Evolutionary conservation across 257 asterid species (phyloP), one percentile per base, ranked within the genome.

Genomic region (Salvia splendens): DNA sequence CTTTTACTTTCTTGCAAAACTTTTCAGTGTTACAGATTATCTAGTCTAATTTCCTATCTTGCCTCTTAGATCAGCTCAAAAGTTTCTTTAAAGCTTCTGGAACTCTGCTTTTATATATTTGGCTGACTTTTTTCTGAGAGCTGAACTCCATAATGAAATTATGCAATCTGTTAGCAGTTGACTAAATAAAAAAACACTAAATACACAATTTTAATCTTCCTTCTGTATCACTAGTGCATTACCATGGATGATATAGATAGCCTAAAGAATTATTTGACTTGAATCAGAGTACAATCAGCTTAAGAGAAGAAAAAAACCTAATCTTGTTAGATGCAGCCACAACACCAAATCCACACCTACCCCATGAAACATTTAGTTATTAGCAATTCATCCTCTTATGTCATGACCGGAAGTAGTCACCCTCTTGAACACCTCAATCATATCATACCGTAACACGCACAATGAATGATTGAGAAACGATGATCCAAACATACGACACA

Each of bases 311-410:
- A 65, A 73, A 5, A 72, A 73, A 10, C 68, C 51, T 47, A 12
- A 28, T 16, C 68, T 35, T 50, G 61, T 69, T 62, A 43, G 41
- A 61, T 48, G 58, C 50, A 61, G 73, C 30, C 64, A 49, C 49
- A 68, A 48, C 53, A 64, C 73, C 70, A 55, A 62, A 63, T 62
- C 16, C 46, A 17, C 38, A 64, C 75, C 78, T 68, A 65, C 64
- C 62, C 80, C 30, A 48, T 54, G 56, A 53, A 52, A 14, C 42
- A 43, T 55, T n/a, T 56, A 6, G 28, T 53, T 47, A 24, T 47
- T 68, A 53, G 74, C 65, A 14, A 46, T 47, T 67, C 49, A 47
- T 43, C 76, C 36, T 64, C 57, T 7, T 17, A 38, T 40, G 45
- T 61, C 58, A 51, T 60, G 65, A 33, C 62, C 67, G 15, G 36